Base-by-base conservation (phyloP, 1,284 basidiomycete genomes). In the Cutaneotrichosporon cyanovorans region DNA sequence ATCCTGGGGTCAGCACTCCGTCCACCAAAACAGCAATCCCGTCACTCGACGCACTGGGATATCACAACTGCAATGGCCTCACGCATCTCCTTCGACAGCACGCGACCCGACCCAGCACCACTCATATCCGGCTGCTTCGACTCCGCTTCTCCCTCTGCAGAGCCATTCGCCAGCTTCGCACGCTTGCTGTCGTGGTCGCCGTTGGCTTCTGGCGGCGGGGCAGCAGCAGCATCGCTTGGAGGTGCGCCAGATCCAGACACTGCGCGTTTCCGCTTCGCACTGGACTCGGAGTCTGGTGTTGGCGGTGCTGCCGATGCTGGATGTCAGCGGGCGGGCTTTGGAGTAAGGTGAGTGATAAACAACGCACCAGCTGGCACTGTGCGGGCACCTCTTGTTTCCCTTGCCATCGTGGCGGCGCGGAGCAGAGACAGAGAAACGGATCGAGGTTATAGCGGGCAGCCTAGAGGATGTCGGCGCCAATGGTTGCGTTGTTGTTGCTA, bases 61-160 rank as follows among this genome's bases (percentile, higher is more conserved):
- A 68, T 59, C 36, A 67, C 53, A 8, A 55, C 30, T 1, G 56
- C 55, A 32, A 68, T 42, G n/a, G 59, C 61, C n/a, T 58, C 63
- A 33, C 65, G 54, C 10, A 61, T 50, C 4, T 64, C 51, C 30
- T 39, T 40, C 5, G 48, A 51, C 30, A 67, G 42, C 16, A 54
- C 22, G 8, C 55, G 35, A 35, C 51, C 48, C 10, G 44, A 45
- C 18, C n/a, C n/a, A n/a, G n/a, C n/a, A n/a, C n/a, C n/a, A n/a
- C 8, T 28, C 8, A 28, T 28, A 12, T 28, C 25, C 8, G 8
- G 25, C 25, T 7, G 25, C 8, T 28, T 12, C 8, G 7, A 7
- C 25, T 28, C 50, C 12, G 37, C 31, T 22, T 40, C 28, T 11
- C 40, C 46, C 25, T 46, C 45, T 15, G 33, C 20, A 42, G 32